phyloP scores from a whole-genome alignment of 306 rosid genomes.

The Hylodesmum podocarpum region DNA sequence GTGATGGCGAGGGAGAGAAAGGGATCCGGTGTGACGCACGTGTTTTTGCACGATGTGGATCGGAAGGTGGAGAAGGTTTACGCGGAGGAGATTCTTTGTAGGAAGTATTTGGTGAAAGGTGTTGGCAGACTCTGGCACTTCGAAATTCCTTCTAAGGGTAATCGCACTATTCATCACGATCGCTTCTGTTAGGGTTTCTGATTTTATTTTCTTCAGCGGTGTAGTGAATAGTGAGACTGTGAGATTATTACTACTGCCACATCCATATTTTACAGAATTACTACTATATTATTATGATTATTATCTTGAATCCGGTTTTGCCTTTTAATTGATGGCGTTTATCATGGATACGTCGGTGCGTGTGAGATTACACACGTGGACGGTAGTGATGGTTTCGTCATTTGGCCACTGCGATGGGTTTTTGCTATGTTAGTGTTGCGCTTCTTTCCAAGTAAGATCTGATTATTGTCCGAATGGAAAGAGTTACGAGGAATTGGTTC shows the following conservation, averaged over 20 bases:
- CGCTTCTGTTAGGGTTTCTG: conserved; percentile 37
- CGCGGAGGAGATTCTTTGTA: conserved; percentile 76
- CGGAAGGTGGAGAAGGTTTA: conserved; percentile 72
- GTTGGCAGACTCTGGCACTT: conserved; percentile 89
- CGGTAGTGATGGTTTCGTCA: not conserved
- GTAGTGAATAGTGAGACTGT: not conserved
- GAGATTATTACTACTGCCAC: not conserved
- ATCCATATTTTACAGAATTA: not conserved
- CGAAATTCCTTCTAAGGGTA: conserved; percentile 50
- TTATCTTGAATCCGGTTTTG: not conserved
- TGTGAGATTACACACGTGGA: not conserved
- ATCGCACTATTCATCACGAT: not conserved
- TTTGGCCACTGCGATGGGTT: too few species aligned
- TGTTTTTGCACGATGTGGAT: conserved; percentile 80
- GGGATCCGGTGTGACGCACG: conserved; percentile 83
- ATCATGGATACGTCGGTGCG: not conserved
- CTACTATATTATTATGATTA: too few species aligned
- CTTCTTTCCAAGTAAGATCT: not conserved
- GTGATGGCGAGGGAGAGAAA: conserved; percentile 71
- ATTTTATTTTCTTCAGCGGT: not conserved
- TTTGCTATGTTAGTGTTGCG: not conserved
- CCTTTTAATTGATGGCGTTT: not conserved
- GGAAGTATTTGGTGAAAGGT: conserved; percentile 56
- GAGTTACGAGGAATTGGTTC: not conserved
- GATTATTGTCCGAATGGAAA: not conserved